Evolutionary conservation across 345 rosid genomes (phyloP).

Genomic region (Arabis alpina): DNA sequence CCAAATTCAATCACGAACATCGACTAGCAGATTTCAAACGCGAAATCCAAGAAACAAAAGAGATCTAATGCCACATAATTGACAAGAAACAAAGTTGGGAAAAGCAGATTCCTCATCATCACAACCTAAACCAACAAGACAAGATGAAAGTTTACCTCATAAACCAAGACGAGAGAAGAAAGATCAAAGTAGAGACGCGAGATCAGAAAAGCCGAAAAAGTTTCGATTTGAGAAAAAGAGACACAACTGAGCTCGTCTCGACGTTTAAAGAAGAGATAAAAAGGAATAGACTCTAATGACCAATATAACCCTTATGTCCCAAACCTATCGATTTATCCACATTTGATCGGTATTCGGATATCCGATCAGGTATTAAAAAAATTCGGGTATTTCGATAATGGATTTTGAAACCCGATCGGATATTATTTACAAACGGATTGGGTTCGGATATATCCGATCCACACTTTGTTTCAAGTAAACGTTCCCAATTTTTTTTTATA

Average conservation of each 20-base stretch:
- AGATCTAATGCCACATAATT: conserved; percentile 19
- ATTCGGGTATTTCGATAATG: too few relatives aligned
- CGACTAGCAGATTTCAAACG: background rate
- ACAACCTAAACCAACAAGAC: background rate
- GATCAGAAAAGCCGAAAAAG: background rate
- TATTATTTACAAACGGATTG: too few relatives aligned
- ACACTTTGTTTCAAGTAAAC: too few relatives aligned
- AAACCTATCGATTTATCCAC: too few relatives aligned
- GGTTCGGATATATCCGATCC: too few relatives aligned
- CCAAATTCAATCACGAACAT: conserved; percentile 1
- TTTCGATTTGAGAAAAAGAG: background rate
- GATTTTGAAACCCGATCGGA: too few relatives aligned
- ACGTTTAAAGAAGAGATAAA: background rate
- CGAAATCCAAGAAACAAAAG: conserved; percentile 10
- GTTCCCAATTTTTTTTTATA: too few relatives aligned
- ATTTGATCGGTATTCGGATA: too few relatives aligned
- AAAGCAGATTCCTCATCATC: conserved; percentile 9
- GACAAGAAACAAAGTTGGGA: background rate
- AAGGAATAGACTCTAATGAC: background rate
- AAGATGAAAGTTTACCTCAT: conserved; percentile 40
- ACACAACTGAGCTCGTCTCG: conserved; percentile 1
- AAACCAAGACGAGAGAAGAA: conserved; percentile 41
- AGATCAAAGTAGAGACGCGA: conserved; percentile 28
- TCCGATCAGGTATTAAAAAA: too few relatives aligned
- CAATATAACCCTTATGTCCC: conserved; percentile 12